Conservation (phyloP, 176 grass and related monocot genomes). For the Themeda triandra region DNA sequence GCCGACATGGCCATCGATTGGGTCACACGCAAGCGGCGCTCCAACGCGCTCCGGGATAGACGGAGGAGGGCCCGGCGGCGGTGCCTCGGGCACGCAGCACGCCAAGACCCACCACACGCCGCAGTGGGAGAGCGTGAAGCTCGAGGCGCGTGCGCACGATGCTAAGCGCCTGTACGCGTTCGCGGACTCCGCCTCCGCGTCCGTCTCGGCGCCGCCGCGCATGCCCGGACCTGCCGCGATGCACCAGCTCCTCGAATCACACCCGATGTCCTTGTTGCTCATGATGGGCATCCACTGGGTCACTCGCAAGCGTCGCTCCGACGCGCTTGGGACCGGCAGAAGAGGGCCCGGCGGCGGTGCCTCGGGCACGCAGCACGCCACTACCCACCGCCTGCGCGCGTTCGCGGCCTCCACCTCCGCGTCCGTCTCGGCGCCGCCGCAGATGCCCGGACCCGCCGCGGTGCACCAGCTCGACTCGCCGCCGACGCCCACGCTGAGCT, state of each 20-base stretch:
- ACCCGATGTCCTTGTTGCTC: slow-evolving; percentile 47
- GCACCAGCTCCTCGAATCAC: slow-evolving; percentile 35
- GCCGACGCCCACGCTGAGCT: too few species aligned
- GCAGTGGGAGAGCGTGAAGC: slow-evolving; percentile 53
- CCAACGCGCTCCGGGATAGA: slow-evolving; percentile 23
- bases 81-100: slow-evolving; percentile 19
- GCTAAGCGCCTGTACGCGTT: slow-evolving; percentile 33
- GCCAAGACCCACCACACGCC: background rate
- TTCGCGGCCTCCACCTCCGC: too few species aligned
- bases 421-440: too few species aligned
- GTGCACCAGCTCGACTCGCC: too few species aligned
- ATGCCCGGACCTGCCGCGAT: background rate
- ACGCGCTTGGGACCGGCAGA: slow-evolving; percentile 4
- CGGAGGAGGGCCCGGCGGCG: background rate
- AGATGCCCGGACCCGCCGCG: too few species aligned
- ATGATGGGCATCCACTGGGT: background rate
- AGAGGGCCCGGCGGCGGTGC: background rate
- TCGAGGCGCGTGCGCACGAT: too few species aligned
- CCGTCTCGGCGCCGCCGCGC: background rate
- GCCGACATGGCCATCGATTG: slow-evolving; percentile 35
- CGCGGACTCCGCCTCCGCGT: slow-evolving; percentile 9
- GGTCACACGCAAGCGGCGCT: slow-evolving; percentile 59
- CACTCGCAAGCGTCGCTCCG: slow-evolving; percentile 56
- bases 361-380: slow-evolving; percentile 8
- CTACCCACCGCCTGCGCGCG: too few species aligned